A percentile compares a stretch with the other conserved stretches of the same genome.
These are phyloP conservation scores for Melampsora americana DNA, from an alignment of 1,284 basidiomycete species.

Conservation along the genomic window DNA sequence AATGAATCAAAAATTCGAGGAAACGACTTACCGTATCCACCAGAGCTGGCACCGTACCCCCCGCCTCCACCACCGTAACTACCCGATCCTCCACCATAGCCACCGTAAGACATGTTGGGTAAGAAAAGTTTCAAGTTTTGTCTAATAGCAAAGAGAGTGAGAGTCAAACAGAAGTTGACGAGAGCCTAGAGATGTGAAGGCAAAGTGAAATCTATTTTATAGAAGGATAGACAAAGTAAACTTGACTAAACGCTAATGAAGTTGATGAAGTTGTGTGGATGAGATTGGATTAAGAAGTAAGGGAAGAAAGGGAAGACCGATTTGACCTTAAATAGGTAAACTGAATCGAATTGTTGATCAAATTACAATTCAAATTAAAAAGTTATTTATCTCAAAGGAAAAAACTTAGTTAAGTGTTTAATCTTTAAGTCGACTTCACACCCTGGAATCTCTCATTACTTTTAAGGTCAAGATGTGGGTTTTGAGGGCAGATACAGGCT, in stretches of 20 bases:
- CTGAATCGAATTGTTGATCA: neutral
- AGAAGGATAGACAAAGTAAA: neutral
- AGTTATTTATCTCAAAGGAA: no score
- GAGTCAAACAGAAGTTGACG: no score
- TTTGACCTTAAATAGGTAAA: neutral
- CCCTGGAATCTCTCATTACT: no score
- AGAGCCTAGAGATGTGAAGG: neutral
- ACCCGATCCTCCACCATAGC: conserved; percentile 27
- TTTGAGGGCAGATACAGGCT: no score
- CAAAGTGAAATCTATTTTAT: neutral
- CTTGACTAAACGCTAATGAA: no score
- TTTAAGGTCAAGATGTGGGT: no score
- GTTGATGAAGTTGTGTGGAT: no score
- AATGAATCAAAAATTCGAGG: neutral
- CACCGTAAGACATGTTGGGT: conserved; percentile 41
- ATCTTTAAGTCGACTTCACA: no score
- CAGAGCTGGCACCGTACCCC: conserved; percentile 16
- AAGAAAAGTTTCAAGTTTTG: neutral
- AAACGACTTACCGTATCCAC: neutral
- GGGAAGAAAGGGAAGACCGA: neutral
- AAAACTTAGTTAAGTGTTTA: no score
- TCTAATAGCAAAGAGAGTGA: neutral
- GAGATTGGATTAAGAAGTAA: neutral
- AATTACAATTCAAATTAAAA: neutral
- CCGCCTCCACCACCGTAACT: conserved; percentile 4